Base-by-base conservation (phyloP, 2,329 filamentous ascomycete species). In the Neopestalotiopsis sp. region DNA sequence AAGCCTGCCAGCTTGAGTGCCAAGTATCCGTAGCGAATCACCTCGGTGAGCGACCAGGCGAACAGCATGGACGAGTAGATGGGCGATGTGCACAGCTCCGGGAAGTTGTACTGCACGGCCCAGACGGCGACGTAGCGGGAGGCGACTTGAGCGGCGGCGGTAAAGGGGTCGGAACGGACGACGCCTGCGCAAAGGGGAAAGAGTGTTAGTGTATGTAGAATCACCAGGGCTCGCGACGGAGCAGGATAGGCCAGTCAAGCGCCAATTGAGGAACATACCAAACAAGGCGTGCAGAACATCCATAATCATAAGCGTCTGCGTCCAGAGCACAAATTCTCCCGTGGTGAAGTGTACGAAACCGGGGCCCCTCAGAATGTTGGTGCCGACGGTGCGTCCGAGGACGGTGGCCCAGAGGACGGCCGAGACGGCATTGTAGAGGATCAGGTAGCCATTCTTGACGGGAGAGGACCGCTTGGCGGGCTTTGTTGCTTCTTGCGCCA, bases 21-120 rank as follows among this genome's bases (percentile, higher is more conserved):
- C 79, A 98, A 98, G 86, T 93, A 99, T 62, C 89, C 88, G 87
- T 99, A 99, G 67, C 96, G 91, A 75, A 98, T 92, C 66, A 97
- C 92, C 83, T 99, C 96, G 70, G 96, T 98, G 69, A 94, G 81
- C 72, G 90, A 92, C 95, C 96, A 98, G 40, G 96, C 95, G 68
- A 91, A 77, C 69, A 98, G 87, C 93, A 97, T 94, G 75, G 87
- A 88, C 73, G 89, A 85, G 85, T 95, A 97, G 68, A 87, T 88
- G 24, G 87, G 82, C 71, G 74, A 75, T n/a, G 72, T 67, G 68
- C 70, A 74, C 66, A 92, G 87, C 68, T 85, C 81, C 10, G 92
- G 93, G 83, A 95, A 97, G 56, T 87, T 85, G 77, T 90, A 87
- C 76, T 94, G 90, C 71, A 98, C 87, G 74, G 88, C 91, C 94